These are phyloP conservation scores for Boletus hoseneyae DNA, from an alignment of 1,284 basidiomycete species.

Conservation along the genomic window DNA sequence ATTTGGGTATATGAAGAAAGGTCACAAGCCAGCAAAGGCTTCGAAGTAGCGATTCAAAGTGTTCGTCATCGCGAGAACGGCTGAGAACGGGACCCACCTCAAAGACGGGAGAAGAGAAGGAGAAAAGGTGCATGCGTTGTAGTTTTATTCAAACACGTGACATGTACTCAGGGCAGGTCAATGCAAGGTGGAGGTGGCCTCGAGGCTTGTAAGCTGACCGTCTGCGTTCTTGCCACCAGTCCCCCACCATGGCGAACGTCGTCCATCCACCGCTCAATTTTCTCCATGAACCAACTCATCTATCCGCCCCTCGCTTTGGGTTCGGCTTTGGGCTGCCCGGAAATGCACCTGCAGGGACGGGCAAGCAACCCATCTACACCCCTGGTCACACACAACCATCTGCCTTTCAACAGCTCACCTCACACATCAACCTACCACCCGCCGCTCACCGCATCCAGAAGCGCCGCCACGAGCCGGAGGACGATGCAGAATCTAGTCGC, in stretches of 20 bases:
- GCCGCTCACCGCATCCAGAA: slow-evolving; percentile 48
- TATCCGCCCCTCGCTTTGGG: slow-evolving; percentile 62
- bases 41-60: slow-evolving; percentile 83
- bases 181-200: slow-evolving; percentile 14
- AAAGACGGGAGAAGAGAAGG: too few relatives aligned
- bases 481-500: slow-evolving; percentile 42
- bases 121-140: background rate
- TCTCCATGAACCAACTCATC: slow-evolving; percentile 54
- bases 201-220: slow-evolving; percentile 17
- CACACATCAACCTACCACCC: slow-evolving; percentile 38
- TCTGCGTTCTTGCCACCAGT: slow-evolving; percentile 25
- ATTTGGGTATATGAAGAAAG: slow-evolving; percentile 78
- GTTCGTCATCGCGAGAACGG: slow-evolving; percentile 51
- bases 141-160: slow-evolving; percentile 25
- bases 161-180: slow-evolving; percentile 23
- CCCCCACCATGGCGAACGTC: slow-evolving; percentile 63
- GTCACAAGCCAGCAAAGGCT: slow-evolving; percentile 61
- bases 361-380: slow-evolving; percentile 35
- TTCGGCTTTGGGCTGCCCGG: slow-evolving; percentile 65
- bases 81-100: slow-evolving; percentile 20
- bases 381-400: slow-evolving; percentile 40
- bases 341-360: slow-evolving; percentile 36
- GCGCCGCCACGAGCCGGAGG: slow-evolving; percentile 60
- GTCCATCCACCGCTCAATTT: slow-evolving; percentile 65
- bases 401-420: slow-evolving; percentile 51